phyloP scores from a whole-genome alignment of 2,329 filamentous ascomycete genomes.

The Colletotrichum neosansevieriae region DNA sequence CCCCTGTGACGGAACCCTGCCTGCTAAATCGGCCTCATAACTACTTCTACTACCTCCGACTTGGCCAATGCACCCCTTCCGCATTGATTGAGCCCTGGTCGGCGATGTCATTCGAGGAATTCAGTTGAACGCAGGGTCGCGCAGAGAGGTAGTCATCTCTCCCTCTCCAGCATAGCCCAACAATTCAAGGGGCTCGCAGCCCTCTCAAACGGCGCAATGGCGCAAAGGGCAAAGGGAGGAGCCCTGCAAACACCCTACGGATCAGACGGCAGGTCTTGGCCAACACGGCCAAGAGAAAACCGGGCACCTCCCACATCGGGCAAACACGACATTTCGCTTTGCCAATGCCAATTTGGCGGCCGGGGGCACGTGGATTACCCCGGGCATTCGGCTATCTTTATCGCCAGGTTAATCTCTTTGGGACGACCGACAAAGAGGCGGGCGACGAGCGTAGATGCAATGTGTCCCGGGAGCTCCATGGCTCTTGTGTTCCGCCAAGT shows the following conservation, averaged over 20 bases:
- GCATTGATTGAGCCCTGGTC: slow-evolving; percentile 23
- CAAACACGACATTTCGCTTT: slow-evolving; percentile 36
- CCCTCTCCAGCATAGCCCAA: slow-evolving; percentile 14
- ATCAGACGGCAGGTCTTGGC: slow-evolving; percentile 40
- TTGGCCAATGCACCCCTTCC: slow-evolving; percentile 18
- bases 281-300: slow-evolving; percentile 24
- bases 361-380: slow-evolving; percentile 37
- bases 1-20: slow-evolving; percentile 5
- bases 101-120: slow-evolving; percentile 20
- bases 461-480: slow-evolving; percentile 2
- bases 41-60: slow-evolving; percentile 24
- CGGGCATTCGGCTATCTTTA: slow-evolving; percentile 38
- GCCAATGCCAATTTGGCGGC: slow-evolving; percentile 27
- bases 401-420: slow-evolving; percentile 32
- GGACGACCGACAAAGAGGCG: slow-evolving; percentile 28
- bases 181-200: slow-evolving; percentile 16
- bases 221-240: slow-evolving; percentile 5
- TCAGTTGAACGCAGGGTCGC: slow-evolving; percentile 4
- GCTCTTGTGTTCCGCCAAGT: slow-evolving; percentile 13
- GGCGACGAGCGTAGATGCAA: neutral
- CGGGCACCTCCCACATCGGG: slow-evolving; percentile 32
- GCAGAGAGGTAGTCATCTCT: neutral
- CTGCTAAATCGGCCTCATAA: neutral
- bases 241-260: slow-evolving; percentile 24
- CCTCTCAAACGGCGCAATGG: slow-evolving; percentile 6